Evolutionary conservation across 495 filamentous ascomycete genomes (phyloP), one percentile per base, ranked within the genome.

Genomic region (Parachaetomium inaequale): DNA sequence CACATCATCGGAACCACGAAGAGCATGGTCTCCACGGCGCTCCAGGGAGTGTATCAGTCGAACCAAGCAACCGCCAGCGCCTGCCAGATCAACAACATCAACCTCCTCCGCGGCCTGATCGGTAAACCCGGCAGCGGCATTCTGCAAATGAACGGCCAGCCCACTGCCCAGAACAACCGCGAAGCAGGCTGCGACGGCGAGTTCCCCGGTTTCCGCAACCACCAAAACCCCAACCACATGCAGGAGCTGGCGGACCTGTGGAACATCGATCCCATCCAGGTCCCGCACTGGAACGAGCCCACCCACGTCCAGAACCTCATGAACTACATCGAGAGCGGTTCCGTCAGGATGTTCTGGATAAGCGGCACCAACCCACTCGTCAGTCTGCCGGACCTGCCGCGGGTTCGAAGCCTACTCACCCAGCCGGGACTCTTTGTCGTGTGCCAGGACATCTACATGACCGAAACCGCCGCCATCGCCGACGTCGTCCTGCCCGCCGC

Each of bases 391-490:
- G 19, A 54, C 31, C 12, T 54, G 8, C 31, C 51, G 4, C 51
- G 51, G 12, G 21, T 54, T 15, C 51, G 51, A 10, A 54, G 12
- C 1, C 51, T 54, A 3, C 21, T 54, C 8, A 54, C 51, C n/a
- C 31, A 54, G 32, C 31, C 51, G 10, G 32, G 51, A 10, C 14
- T 54, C 5, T 54, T 54, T 17, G 32, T 40, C 11, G 32, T 54
- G 7, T 54, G 51, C 51, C 51, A 54, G 21, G 51, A 54, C 51
- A 54, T 54, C 21, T 54, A 54, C 51, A 54, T 54, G 51, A 54
- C 31, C 12, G 51, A 54, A 17, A 54, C 32, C 1, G 51, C 51
- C 32, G 31, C 31, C 31, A 54, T 54, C 31, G 32, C 51, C 7
- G 51, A 54, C 19, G 51, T 54, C 7, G 31, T 54, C 11, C 51